Conservation (phyloP, 2,329 filamentous ascomycete genomes). For the Botrytis elliptica region DNA sequence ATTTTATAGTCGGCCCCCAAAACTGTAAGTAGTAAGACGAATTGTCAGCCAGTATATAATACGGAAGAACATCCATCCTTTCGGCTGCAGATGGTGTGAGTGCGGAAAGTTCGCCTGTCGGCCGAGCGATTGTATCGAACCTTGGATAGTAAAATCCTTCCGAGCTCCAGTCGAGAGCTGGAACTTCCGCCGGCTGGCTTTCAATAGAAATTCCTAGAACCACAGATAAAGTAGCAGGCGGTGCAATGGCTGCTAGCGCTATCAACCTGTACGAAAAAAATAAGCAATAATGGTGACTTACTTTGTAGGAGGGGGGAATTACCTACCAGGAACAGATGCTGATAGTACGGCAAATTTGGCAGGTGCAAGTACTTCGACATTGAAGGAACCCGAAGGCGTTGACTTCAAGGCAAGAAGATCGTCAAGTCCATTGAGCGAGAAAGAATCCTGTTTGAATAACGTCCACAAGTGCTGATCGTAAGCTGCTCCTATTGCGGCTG, state of each 20-base stretch:
- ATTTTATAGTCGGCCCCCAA: background rate
- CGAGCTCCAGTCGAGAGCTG: background rate
- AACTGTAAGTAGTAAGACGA: background rate
- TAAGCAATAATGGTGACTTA: background rate
- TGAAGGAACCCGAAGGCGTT: conserved; percentile 20
- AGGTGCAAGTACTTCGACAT: conserved; percentile 9
- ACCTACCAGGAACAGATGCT: too few species aligned
- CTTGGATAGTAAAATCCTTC: background rate
- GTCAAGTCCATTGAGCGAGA: conserved; percentile 22
- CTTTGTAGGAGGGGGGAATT: background rate
- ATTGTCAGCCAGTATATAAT: background rate
- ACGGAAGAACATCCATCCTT: background rate
- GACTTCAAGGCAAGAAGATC: conserved; percentile 22
- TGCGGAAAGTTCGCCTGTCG: background rate
- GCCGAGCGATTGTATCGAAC: background rate
- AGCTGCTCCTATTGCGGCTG: conserved; percentile 14
- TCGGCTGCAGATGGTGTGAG: background rate
- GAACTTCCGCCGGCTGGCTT: background rate
- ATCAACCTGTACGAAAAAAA: background rate
- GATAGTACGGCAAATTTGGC: background rate
- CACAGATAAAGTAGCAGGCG: conserved; percentile 17
- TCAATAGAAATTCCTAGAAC: background rate
- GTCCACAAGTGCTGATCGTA: conserved; percentile 27
- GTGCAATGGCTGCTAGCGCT: background rate
- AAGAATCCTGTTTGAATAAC: conserved; percentile 20